Percentiles rank a stretch among this genome's conserved stretches.
Conservation (phyloP, 2,329 filamentous ascomycete species). For the Coniochaeta sp. region DNA sequence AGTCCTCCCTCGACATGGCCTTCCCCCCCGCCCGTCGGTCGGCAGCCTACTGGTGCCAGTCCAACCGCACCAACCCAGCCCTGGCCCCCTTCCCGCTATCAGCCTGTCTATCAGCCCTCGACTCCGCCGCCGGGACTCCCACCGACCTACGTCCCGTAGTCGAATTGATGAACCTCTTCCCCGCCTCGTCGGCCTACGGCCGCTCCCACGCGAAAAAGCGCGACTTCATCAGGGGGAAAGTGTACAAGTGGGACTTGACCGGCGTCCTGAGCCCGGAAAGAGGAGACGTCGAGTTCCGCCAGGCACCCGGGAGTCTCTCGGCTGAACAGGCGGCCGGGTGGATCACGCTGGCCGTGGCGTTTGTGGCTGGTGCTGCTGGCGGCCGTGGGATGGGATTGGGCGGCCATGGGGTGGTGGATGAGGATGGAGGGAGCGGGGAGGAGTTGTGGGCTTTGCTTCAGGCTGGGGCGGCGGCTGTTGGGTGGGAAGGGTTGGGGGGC, state of each 20-base stretch:
- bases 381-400: conserved; percentile 6
- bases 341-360: conserved; percentile 24
- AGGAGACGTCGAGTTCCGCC: conserved; percentile 30
- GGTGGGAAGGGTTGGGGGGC: conserved; percentile 17
- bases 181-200: conserved; percentile 22
- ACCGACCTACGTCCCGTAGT: conserved; percentile 14
- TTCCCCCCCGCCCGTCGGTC: conserved; percentile 18
- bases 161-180: conserved; percentile 24
- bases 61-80: conserved; percentile 21
- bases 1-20: conserved; percentile 25
- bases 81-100: conserved; percentile 12
- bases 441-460: conserved; percentile 19
- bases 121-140: conserved; percentile 9
- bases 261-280: conserved; percentile 16
- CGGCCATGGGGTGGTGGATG: not conserved
- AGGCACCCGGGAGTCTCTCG: conserved; percentile 23
- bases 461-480: conserved; percentile 15
- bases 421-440: conserved; percentile 11
- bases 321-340: conserved; percentile 24
- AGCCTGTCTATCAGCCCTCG: conserved; percentile 18
- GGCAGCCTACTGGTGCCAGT: conserved; percentile 26
- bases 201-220: conserved; percentile 20
- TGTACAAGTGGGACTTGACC: conserved; percentile 32
- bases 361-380: conserved; percentile 22
- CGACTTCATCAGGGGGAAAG: conserved; percentile 29